Base-by-base conservation (phyloP, 2,329 filamentous ascomycete genomes). In the Sphaerulina musiva region DNA sequence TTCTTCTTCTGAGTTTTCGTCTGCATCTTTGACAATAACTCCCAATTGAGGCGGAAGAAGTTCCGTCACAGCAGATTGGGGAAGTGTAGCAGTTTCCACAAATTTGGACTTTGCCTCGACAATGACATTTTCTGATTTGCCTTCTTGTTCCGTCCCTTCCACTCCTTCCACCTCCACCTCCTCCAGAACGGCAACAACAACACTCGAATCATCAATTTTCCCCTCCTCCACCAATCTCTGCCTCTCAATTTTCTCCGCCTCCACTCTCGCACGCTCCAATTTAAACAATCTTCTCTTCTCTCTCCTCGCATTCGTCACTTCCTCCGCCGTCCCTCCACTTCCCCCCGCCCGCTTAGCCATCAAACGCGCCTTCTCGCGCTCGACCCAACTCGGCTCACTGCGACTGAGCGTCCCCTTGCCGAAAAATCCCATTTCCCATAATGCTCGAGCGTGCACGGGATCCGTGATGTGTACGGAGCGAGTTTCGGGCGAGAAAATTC, bases 351-450 rank as follows among this genome's bases (percentile, higher is more conserved):
- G 51, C 42, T 57, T 49, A 10, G 66, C 64, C 46, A 81, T 79
- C 26, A 83, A 73, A 48, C 85, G 80, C 29, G 85, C 83, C 70
- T 88, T 86, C 71, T 95, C 89, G 59, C 87, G 80, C 60, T 87
- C 87, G 48, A 95, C 72, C 93, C 93, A 98, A 62, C 84, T 93
- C 2, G 92, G 92, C 70, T 98, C 92, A 76, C 91, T 96, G 64
- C 95, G 83, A 74, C 91, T 96, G 55, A 97, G 76, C 63, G 78
- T 92, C 43, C 93, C 93, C 71, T 96, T 96, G 46, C 95, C 95
- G 71, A 92, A 98, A 73, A 98, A 98, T 4, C 93, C 93, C 74
- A 95, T 89, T 71, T 95, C 88, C 93, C 95, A 98, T 23, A 98
- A 73, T 1, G 85, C 89, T 51, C 86, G 80, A 58, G 95, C 85